Evolutionary conservation across 192 early-diverging fungal genomes (phyloP), one percentile per base, ranked within the genome.

Genomic region (Kickxella alabastrina): DNA sequence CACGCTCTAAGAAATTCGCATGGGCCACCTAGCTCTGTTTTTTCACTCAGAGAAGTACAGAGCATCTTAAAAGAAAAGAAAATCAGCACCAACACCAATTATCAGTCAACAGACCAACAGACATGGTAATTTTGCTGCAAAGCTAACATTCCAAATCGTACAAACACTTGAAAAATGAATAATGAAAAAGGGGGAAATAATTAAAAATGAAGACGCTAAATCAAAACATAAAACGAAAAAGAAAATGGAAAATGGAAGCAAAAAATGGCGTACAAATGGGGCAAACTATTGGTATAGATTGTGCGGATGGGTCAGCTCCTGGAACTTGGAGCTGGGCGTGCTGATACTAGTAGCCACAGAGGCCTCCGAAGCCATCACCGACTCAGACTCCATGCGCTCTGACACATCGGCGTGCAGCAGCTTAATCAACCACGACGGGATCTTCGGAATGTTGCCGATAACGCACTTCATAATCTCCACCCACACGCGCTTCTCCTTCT

Each of bases 361-460:
- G 17, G 67, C 52, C 28, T 59, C 62, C 0, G 62, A 68, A 10
- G 62, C 39, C 28, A 54, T 13, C 12, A 43, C 39, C 5, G 44
- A 39, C 25, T 37, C 21, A 23, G 38, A 21, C 14, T 65, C 57
- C 21, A 76, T 65, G 19, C 62, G 41, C 36, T 69, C 62, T 2
- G 74, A 64, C 21, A 76, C 57, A 28, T 76, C 74, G 2, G 67
- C 62, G n/a, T 76, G 74, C 2, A 76, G 48, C 28, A 76, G 50
- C 57, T 76, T 77, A 31, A 77, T 77, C 28, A 77, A 56, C 75
- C 75, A 77, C 29, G 63, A 68, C 10, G 75, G 75, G 28, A 77
- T 72, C 58, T 77, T 70, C 35, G 68, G 67, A 18, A 72, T 67
- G 31, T 35, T 55, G 25, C 75, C 68, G 19, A 77, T 57, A 3